Evolutionary conservation across 2,329 filamentous ascomycete species (phyloP), one percentile per base, ranked within the genome.

Genomic region (Beauveria scarabaeidicola): DNA sequence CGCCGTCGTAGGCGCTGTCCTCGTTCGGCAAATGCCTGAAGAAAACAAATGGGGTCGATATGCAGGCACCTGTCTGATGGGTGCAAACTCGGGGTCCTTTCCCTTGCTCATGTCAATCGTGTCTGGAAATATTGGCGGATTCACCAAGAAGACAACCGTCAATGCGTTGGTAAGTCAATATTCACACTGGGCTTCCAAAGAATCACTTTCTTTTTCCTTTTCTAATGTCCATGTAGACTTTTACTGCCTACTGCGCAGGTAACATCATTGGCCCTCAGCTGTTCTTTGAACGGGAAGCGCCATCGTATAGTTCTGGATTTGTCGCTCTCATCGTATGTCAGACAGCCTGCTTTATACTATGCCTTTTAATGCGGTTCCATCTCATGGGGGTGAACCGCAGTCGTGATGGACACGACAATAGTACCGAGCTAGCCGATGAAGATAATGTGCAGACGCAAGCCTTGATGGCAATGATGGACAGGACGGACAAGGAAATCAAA

Each of bases 231-330:
- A 9, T 23, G 38, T 23, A 59, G 50, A 47, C 41, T 21, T 60
- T 47, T 29, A 48, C 54, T 40, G 51, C 40, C 4, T 60, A 82
- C 78, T 81, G 80, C 48, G 72, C 77, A 0, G 84, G 84, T 0
- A 87, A 87, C 66, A 80, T 84, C 8, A 78, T 83, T 43, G 82
- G 80, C 0, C 82, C 83, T 0, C 82, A 85, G 66, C 76, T 85
- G 3, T 86, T 86, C 72, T 72, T 81, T 19, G 72, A 75, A n/a
- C 70, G 69, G 50, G 82, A 88, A 66, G 75, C 77, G 0, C 85
- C 85, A 0, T 72, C 77, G 1, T 89, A 88, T 67, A 77, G 80
- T 51, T 84, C 81, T 43, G 85, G 83, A 0, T 85, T 87, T 63
- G 75, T 79, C 6, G 82, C 81, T 2, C 82, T 86, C 64, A 75